Percentiles rank a stretch among this genome's conserved stretches.
Conservation (phyloP, 257 asterid genomes). For the Solanum paucissectum region DNA sequence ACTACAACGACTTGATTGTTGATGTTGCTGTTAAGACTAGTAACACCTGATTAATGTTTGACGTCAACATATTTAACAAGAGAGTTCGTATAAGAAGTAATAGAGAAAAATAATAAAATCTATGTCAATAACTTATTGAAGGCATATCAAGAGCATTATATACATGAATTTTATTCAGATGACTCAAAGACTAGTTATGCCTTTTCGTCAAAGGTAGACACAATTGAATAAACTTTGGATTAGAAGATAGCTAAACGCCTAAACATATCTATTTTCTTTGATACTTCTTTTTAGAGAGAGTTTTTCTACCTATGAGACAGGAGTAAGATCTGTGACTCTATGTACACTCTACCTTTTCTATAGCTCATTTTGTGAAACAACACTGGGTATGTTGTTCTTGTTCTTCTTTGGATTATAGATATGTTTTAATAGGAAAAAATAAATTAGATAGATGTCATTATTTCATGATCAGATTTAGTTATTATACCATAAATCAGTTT, state of each 20-base stretch:
- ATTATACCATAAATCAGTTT: not conserved
- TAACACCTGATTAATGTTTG: fast-evolving
- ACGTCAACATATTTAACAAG: too few species aligned
- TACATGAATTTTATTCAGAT: not conserved
- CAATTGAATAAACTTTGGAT: not conserved
- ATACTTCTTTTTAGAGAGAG: not conserved
- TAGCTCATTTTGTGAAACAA: too few species aligned
- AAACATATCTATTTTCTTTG: not conserved
- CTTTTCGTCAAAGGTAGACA: not conserved
- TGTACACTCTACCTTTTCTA: too few species aligned
- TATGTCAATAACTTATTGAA: not conserved
- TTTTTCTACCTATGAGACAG: too few species aligned
- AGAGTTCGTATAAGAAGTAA: not conserved
- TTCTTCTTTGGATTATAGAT: too few species aligned
- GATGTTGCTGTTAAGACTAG: fast-evolving
- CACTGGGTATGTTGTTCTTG: too few species aligned
- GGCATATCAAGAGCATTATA: not conserved
- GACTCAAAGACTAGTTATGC: not conserved
- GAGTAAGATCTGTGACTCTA: too few species aligned
- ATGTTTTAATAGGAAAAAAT: not conserved
- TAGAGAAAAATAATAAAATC: not conserved
- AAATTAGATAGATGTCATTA: not conserved
- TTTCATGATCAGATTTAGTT: not conserved
- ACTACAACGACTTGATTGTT: constrained; percentile 62
- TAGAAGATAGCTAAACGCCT: not conserved